A percentile compares a stretch with the other conserved stretches of the same genome.
Evolutionary conservation across 306 rosid genomes (phyloP).

Genomic region (Cajanus cajan): DNA sequence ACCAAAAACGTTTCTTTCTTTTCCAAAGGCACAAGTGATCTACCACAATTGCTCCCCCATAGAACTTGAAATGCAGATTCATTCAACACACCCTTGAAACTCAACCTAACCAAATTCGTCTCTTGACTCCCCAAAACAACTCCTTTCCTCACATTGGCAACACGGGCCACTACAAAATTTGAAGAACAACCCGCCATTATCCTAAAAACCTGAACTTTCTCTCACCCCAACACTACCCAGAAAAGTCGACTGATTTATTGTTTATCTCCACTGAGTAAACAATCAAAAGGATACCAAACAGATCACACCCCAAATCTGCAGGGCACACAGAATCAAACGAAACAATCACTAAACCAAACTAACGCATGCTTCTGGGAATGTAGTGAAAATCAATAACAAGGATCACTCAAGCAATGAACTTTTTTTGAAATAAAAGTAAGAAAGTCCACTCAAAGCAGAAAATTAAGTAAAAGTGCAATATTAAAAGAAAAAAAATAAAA

Average conservation of each 20-base stretch:
- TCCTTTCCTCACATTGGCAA: conserved; percentile 43
- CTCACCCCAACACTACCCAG: conserved; percentile 20
- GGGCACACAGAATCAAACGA: conserved; percentile 1
- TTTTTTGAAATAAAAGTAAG: not conserved
- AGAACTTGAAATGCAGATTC: conserved; percentile 42
- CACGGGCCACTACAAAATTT: conserved; percentile 43
- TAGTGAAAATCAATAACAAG: not conserved
- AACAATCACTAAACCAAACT: not conserved
- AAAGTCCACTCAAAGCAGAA: not conserved
- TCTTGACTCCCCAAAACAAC: conserved; percentile 42
- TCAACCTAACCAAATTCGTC: conserved; percentile 32
- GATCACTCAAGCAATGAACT: not conserved
- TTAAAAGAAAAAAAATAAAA: not conserved
- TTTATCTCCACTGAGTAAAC: conserved; percentile 20
- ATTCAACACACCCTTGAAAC: conserved; percentile 47
- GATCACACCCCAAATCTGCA: conserved; percentile 26
- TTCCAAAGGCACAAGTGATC: conserved; percentile 24
- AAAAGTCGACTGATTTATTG: conserved; percentile 44
- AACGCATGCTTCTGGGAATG: conserved; percentile 20
- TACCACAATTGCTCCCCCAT: conserved; percentile 28
- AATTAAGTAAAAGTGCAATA: not conserved
- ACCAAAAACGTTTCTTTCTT: conserved; percentile 38
- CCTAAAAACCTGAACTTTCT: conserved; percentile 6
- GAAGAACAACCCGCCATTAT: conserved; percentile 57
- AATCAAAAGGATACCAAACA: not conserved